Evolutionary conservation across 129 eudicot species (phyloP), one percentile per base, ranked within the genome.

Genomic region (Calendula officinalis): DNA sequence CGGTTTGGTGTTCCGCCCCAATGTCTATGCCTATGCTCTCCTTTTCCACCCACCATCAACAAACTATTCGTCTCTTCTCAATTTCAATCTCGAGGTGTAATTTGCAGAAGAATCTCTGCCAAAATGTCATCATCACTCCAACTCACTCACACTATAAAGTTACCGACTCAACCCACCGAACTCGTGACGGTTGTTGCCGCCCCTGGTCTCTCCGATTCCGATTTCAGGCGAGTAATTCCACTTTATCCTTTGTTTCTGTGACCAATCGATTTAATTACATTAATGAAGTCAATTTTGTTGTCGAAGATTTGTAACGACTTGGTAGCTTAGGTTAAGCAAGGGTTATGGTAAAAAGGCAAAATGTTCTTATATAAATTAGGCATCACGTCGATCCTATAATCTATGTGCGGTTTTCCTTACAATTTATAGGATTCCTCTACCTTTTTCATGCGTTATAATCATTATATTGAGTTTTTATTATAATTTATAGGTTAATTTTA

Each of bases 201-300:
- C 14, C 81, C 95, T 44, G 99, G 99, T 37, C 59, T 88, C 54
- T 78, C 99, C 54, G 78, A 78, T 16, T 45, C 87, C 33, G 92
- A 94, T 11, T 88, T 94, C 91, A 88, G 91, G 98, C 51, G 53
- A 72, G 69, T 46, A 11, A 11, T 37, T 44, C 59, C 42, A 7
- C 47, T 32, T 14, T 38, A 15, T 38, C 36, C 17, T 9, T 60
- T 11, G 8, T 9, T 49, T 47, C 2, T 41, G 62, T 14, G 5
- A 8, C 47, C 38, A 39, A 30, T 16, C 54, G 27, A 8, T 17
- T 32, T 13, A 6, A 32, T 39, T 5, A 30, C 68, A 36, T 30
- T n/a, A 33, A 14, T 41, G 39, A 4, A 15, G 42, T 38, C 11
- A 16, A 13, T 17, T 36, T 8, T 60, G 27, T 38, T 35, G 16